Percentiles rank a stretch among this genome's conserved stretches.
These are phyloP conservation scores for Quercus bicolor DNA, from an alignment of 306 rosid genomes.

Conservation along the genomic window DNA sequence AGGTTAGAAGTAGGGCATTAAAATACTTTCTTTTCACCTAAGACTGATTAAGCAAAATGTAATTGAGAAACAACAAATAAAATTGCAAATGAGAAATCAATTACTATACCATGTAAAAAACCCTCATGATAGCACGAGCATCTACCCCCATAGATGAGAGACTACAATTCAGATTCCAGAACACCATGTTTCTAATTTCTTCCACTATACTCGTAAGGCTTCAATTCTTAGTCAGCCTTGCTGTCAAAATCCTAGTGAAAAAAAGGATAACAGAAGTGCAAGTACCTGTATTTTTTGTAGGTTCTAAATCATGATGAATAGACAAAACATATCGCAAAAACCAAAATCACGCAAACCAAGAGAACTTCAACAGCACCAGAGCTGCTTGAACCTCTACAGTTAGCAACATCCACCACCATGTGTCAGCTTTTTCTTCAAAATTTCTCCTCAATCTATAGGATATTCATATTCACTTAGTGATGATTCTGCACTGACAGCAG, in stretches of 20 bases:
- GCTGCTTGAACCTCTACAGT: constrained; percentile 8
- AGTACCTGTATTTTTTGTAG: constrained; percentile 15
- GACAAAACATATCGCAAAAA: constrained; percentile 2
- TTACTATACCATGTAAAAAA: constrained; percentile 11
- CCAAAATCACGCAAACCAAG: not conserved
- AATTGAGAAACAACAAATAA: not conserved
- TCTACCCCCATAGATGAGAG: not conserved
- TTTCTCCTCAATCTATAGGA: not conserved
- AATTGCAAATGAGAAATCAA: constrained; percentile 4
- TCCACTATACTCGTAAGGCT: constrained; percentile 17
- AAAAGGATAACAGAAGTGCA: not conserved
- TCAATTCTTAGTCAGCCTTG: constrained; percentile 12
- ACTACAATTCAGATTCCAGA: constrained; percentile 3
- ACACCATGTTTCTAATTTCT: constrained; percentile 7
- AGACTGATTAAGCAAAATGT: too few species aligned
- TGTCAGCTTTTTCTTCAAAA: not conserved
- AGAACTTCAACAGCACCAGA: constrained; percentile 7
- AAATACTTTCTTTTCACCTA: not conserved
- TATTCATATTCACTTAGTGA: not conserved
- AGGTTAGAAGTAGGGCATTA: not conserved
- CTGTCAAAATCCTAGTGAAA: constrained; percentile 2
- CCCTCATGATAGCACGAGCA: constrained; percentile 5
- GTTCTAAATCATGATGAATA: constrained; percentile 14
- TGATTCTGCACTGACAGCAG: not conserved
- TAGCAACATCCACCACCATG: not conserved